Evolutionary conservation across 176 grass and related monocot genomes (phyloP).

Genomic region (Ensete glaucum): DNA sequence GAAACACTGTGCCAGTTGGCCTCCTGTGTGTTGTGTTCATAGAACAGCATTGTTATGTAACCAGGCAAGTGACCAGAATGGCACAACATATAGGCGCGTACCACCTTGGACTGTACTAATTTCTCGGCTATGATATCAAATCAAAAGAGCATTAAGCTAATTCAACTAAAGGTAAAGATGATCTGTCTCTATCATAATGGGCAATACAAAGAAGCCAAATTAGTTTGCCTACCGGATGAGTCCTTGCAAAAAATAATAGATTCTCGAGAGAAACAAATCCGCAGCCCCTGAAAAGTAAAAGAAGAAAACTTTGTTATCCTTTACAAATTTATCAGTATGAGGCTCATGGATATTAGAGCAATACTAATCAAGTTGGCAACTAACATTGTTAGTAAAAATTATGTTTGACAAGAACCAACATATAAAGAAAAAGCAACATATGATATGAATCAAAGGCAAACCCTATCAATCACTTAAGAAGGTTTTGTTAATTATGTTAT

Average conservation of each 20-base stretch:
- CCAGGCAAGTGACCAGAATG: neutral
- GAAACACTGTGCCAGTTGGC: too few species aligned
- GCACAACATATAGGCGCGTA: neutral
- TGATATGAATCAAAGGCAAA: neutral
- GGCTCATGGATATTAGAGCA: neutral
- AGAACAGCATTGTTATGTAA: neutral
- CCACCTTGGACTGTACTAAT: neutral
- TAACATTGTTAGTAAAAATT: neutral
- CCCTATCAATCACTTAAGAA: neutral
- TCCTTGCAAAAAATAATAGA: slow-evolving; percentile 58
- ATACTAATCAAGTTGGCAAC: neutral
- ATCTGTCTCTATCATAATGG: neutral
- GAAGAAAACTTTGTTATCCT: neutral
- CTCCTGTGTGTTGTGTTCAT: neutral
- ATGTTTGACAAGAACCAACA: neutral
- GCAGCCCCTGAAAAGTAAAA: slow-evolving; percentile 52
- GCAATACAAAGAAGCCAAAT: neutral
- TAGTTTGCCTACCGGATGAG: slow-evolving; percentile 51
- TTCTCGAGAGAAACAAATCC: slow-evolving; percentile 82
- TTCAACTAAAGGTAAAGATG: neutral
- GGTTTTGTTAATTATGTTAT: too few species aligned
- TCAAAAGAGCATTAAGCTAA: neutral
- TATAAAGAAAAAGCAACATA: neutral
- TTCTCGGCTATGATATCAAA: neutral
- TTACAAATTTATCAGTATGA: neutral